Evolutionary conservation across 2,329 filamentous ascomycete genomes (phyloP), one percentile per base, ranked within the genome.

Genomic region (Alternaria dauci): DNA sequence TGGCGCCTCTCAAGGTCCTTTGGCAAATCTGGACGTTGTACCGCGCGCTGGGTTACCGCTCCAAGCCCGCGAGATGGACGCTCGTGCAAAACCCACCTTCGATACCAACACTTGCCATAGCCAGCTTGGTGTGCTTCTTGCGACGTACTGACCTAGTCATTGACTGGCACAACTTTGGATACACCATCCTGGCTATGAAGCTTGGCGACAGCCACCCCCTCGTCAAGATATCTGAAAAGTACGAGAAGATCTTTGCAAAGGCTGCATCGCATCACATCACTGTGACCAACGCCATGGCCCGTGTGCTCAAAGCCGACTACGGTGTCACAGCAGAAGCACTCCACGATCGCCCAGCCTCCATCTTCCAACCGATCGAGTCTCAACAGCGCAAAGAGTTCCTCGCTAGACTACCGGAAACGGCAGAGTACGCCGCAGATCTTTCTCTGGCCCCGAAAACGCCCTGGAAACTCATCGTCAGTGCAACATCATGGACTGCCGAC

Each of bases 91-190:
- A 98, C 71, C 95, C 95, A 7, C 95, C 95, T 0, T 95, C 94
- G 0, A 97, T 98, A 60, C 95, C 95, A 0, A 96, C 93, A 0
- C 86, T 99, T 23, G 87, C 90, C 52, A 83, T 97, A 38, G 91
- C 92, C 16, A 84, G 89, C 23, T 63, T 94, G 4, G 84, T 92
- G 48, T 92, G 91, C 71, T 86, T 89, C 68, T 78, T 96, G 52
- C 89, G 95, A 51, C 90, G 92, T 69, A 96, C 92, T 39, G 87
- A 87, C 58, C 85, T 99, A 4, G 85, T 98, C 62, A 91, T 98
- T 56, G 95, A 99, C 82, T 99, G 95, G 95, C 95, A 99, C 82
- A 99, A 99, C 80, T 98, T 97, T 79, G 95, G 94, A 69, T 97
- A 94, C 84, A 94, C 93, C 8, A 96, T 99, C 70, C 87, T 99